These are phyloP conservation scores for Lophiostoma macrostomum DNA, from an alignment of 495 filamentous ascomycete genomes.

Conservation along the genomic window DNA sequence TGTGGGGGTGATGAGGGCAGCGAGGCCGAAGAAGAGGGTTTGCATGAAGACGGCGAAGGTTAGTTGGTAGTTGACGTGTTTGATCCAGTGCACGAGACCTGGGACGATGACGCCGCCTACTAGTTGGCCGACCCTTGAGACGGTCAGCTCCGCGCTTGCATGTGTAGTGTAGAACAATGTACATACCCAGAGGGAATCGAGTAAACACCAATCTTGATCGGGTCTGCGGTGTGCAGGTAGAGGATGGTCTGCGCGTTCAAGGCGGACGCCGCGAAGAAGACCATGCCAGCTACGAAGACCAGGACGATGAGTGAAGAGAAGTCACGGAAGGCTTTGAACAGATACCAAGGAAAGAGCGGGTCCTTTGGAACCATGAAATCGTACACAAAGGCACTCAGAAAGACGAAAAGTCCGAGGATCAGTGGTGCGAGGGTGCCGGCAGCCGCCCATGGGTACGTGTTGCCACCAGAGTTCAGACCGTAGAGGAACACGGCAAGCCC, in stretches of 20 bases:
- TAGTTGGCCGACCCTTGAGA: slow-evolving; percentile 26
- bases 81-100: slow-evolving; percentile 38
- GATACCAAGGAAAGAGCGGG: slow-evolving; percentile 36
- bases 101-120: slow-evolving; percentile 39
- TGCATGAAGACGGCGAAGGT: slow-evolving; percentile 39
- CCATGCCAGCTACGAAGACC: slow-evolving; percentile 38
- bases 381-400: slow-evolving; percentile 31
- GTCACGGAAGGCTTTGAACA: slow-evolving; percentile 34
- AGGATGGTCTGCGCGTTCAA: slow-evolving; percentile 35
- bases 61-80: slow-evolving; percentile 38
- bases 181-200: slow-evolving; percentile 22
- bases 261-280: slow-evolving; percentile 31
- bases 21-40: slow-evolving; percentile 39
- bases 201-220: slow-evolving; percentile 32
- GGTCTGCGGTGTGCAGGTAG: slow-evolving; percentile 34
- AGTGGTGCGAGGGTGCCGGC: slow-evolving; percentile 28
- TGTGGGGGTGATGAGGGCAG: slow-evolving; percentile 34
- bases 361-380: slow-evolving; percentile 34
- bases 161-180: not conserved
- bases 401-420: slow-evolving; percentile 32
- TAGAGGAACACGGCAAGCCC: slow-evolving; percentile 30
- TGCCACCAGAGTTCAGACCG: slow-evolving; percentile 34
- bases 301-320: slow-evolving; percentile 35
- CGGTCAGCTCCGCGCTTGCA: no score
- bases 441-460: slow-evolving; percentile 26